phyloP scores from a whole-genome alignment of 495 filamentous ascomycete species.

The Aspergillus hancockii region DNA sequence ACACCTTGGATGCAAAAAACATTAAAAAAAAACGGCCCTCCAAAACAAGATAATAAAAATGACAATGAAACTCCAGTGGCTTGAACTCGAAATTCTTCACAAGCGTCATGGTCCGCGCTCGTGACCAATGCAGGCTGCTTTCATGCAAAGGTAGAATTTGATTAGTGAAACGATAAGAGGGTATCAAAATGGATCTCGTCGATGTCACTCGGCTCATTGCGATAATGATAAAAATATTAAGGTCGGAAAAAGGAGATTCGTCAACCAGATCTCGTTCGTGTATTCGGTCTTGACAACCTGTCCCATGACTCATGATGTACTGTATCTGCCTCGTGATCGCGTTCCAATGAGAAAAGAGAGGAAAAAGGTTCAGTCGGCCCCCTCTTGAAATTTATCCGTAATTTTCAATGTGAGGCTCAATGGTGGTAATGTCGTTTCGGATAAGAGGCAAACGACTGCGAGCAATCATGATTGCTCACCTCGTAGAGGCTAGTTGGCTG shows the following conservation, averaged over 20 bases:
- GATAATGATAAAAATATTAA: constrained; percentile 11
- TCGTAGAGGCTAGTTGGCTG: constrained; percentile 18
- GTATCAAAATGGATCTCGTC: constrained; percentile 23
- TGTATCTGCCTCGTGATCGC: constrained; percentile 15
- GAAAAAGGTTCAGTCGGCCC: background rate
- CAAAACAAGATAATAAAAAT: background rate
- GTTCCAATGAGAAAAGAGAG: background rate
- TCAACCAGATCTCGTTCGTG: constrained; percentile 20
- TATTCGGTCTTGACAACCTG: constrained; percentile 26
- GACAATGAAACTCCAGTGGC: background rate
- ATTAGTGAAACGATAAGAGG: constrained; percentile 21
- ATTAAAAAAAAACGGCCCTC: constrained; percentile 3
- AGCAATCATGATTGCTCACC: background rate
- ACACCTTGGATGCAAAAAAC: constrained; percentile 6
- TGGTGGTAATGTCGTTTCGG: background rate
- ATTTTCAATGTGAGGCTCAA: background rate
- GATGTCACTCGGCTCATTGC: constrained; percentile 18
- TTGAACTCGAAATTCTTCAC: background rate
- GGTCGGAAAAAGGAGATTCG: constrained; percentile 21
- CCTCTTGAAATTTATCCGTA: background rate
- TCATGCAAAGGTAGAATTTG: constrained; percentile 17
- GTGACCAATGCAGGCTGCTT: constrained; percentile 10
- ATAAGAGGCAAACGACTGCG: background rate
- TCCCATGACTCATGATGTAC: constrained; percentile 31
- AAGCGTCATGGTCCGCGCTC: background rate